phyloP scores from a whole-genome alignment of 2,329 filamentous ascomycete species.

The Trichoderma aggressivum region DNA sequence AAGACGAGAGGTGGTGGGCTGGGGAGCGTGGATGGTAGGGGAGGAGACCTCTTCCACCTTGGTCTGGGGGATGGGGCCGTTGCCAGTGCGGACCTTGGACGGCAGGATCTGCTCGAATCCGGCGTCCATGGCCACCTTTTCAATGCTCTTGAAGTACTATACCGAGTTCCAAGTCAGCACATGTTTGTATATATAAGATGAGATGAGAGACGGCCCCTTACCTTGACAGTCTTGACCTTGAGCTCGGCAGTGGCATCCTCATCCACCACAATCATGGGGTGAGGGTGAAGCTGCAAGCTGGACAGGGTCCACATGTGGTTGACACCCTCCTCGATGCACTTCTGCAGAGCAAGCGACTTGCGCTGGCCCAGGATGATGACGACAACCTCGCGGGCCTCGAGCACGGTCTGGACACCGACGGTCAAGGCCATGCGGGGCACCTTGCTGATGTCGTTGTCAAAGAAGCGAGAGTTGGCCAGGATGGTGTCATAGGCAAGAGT shows the following conservation, averaged over 20 bases:
- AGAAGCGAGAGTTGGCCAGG: conserved; percentile 80
- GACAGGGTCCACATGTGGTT: conserved; percentile 93
- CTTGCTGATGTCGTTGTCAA: conserved; percentile 67
- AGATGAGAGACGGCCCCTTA: conserved; percentile 26
- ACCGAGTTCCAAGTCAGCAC: not conserved
- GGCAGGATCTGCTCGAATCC: conserved; percentile 58
- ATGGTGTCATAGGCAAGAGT: conserved; percentile 86
- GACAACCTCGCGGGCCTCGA: conserved; percentile 77
- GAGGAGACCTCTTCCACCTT: conserved; percentile 44
- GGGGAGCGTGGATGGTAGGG: conserved; percentile 48
- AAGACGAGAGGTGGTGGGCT: conserved; percentile 54
- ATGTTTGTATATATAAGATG: not conserved
- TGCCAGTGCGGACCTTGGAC: conserved; percentile 53
- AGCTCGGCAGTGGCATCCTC: conserved; percentile 73
- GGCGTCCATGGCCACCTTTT: conserved; percentile 56
- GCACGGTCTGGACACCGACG: conserved; percentile 78
- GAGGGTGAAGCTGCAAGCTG: conserved; percentile 73
- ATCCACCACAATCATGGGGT: conserved; percentile 79
- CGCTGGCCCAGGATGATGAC: conserved; percentile 79
- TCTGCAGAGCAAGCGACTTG: conserved; percentile 76
- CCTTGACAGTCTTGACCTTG: conserved; percentile 69
- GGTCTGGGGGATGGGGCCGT: conserved; percentile 38
- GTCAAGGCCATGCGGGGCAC: conserved; percentile 82
- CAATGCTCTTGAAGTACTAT: conserved; percentile 69
- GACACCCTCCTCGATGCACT: conserved; percentile 75